Base-by-base conservation (phyloP, 2,329 filamentous ascomycete species). In the Colletotrichum liriopes region DNA sequence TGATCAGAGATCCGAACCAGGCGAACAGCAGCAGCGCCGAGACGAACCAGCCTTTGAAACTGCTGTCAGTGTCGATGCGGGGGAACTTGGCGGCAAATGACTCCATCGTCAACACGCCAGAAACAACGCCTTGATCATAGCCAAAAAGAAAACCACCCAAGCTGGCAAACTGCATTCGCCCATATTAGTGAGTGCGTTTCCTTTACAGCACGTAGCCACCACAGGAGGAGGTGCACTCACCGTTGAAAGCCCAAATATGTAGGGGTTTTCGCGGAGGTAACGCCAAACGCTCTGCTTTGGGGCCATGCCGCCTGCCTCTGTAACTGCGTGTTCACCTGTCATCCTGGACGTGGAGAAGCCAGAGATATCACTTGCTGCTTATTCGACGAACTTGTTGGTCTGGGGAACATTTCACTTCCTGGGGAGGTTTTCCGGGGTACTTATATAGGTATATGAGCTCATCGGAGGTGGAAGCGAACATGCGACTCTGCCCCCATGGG, bases 11-110 rank as follows among this genome's bases (percentile, higher is more conserved):
- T 2, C 86, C 86, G 63, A 86, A 77, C 85, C 84, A 87, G 6
- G 86, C 86, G 60, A 83, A 78, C 0, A 88, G 78, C 12, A 87
- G 76, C 5, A 89, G 77, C 2, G 83, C 85, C 7, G 87, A 87
- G 2, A 87, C 85, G 64, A 88, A 87, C 86, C 86, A 88, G 41
- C 86, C 86, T 72, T 87, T 86, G 78, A 86, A 86, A 14, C 82
- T 76, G 70, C 81, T 84, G 69, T 87, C 84, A 0, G 79, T 67
- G 60, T 82, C 85, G 26, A 87, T 80, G 14, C 81, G 77, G 11
- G 80, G 80, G 64, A 82, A 82, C 0, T 67, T 61, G 7, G 75
- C 77, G 4, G 64, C 78, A 70, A 87, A 86, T 2, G 80, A 82
- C 72, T 85, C 80, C 85, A 87, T 87, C 0, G 80, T 82, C 49